Conservation (phyloP, 305 asterid species). For the Coffea humblotiana region DNA sequence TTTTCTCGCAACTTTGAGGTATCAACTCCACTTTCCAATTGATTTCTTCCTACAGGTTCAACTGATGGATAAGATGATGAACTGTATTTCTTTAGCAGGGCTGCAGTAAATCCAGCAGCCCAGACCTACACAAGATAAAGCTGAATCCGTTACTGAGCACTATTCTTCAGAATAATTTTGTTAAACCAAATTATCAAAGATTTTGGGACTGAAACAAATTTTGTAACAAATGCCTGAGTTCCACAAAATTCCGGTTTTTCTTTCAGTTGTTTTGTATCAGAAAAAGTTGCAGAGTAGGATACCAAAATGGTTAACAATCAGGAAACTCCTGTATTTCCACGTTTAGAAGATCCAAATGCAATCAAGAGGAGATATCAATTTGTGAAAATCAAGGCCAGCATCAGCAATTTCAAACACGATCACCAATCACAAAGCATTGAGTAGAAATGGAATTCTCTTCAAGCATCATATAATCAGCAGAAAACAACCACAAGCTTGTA, state of each 20-base stretch:
- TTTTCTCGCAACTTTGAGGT: slow-evolving; percentile 34
- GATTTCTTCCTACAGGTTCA: slow-evolving; percentile 38
- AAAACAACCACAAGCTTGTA: neutral
- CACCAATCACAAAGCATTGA: neutral
- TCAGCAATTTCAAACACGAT: neutral
- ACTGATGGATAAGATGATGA: slow-evolving; percentile 45
- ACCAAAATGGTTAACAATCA: neutral
- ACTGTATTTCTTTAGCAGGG: slow-evolving; percentile 70
- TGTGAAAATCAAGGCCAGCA: neutral
- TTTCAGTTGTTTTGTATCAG: too few relatives aligned
- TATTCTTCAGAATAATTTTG: neutral
- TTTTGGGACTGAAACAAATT: too few relatives aligned
- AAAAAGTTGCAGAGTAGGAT: too few relatives aligned
- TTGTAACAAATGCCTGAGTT: neutral
- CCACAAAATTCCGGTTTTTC: neutral
- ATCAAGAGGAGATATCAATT: neutral
- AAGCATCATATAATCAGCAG: neutral
- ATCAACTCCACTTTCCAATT: slow-evolving; percentile 24
- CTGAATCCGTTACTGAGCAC: neutral
- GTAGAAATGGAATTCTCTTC: neutral
- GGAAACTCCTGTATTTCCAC: neutral
- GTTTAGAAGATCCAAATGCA: neutral
- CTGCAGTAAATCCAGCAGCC: slow-evolving; percentile 95
- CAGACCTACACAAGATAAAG: slow-evolving; percentile 58
- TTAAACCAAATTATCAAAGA: too few relatives aligned